Evolutionary conservation across 2,329 filamentous ascomycete genomes (phyloP), one percentile per base, ranked within the genome.

Genomic region (Fusarium tjaetaba): DNA sequence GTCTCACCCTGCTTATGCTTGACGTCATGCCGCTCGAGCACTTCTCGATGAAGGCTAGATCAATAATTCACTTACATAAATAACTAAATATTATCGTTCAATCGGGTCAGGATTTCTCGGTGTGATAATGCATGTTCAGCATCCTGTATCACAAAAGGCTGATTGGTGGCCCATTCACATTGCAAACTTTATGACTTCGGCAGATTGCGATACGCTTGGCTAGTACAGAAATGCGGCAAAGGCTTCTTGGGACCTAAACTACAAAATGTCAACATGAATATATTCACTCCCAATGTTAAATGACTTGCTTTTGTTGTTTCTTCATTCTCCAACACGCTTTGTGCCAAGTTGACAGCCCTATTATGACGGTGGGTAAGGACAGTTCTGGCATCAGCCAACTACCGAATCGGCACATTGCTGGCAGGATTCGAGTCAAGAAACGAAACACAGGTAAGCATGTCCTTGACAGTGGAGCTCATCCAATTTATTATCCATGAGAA

Each of bases 21-120:
- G 51, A 70, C 67, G 65, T 62, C 62, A 65, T 46, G 22, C 9
- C 5, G 38, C 18, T 53, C 32, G 46, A 46, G 3, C 22, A 51
- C 30, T 62, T 22, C 62, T 55, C 13, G 41, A 63, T 65, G 2
- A 20, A 48, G 62, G 15, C 24, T 41, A 28, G 61, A 9, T 26
- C 36, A 14, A 18, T 11, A 7, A 9, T 7, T 26, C 5, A n/a
- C 34, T 36, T 38, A 15, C 28, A 15, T 26, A 26, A 7, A 32
- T 18, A 28, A 20, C 14, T 26, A 16, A 28, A 18, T 43, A 6
- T 13, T 28, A 57, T 63, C 39, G 18, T 59, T 61, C 34, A 65
- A 65, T 51, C 45, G 32, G 36, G 55, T 60, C 38, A 24, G 38
- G 28, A 61, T 49, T 20, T 11, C 28, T 22, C 22, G 7, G 16